phyloP scores from a whole-genome alignment of 257 asterid genomes.

The Verbascum thapsus region DNA sequence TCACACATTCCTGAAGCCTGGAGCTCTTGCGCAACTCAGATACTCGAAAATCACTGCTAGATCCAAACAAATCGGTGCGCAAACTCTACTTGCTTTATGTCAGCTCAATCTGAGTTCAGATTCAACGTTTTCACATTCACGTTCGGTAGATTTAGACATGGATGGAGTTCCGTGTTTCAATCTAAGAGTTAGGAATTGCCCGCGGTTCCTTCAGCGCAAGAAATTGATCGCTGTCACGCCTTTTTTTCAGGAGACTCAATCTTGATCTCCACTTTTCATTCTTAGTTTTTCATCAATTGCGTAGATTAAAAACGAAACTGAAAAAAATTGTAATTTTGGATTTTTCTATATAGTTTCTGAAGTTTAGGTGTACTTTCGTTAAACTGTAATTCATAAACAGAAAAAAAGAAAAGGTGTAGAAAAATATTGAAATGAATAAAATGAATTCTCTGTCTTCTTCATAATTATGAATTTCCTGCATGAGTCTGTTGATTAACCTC shows the following conservation, averaged over 20 bases:
- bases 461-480: background rate
- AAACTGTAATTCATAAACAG: conserved; percentile 16
- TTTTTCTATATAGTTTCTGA: background rate
- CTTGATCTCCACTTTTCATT: conserved; percentile 8
- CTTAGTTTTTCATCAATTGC: background rate
- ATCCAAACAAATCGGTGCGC: conserved; percentile 34
- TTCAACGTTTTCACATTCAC: conserved; percentile 4
- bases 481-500: too few relatives aligned
- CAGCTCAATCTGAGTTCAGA: conserved; percentile 32
- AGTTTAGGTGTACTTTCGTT: background rate
- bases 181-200: conserved; percentile 25
- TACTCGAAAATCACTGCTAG: conserved; percentile 50
- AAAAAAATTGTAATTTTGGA: background rate
- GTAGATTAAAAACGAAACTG: too few relatives aligned
- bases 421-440: conserved; percentile 12
- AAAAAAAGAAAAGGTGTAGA: conserved; percentile 18
- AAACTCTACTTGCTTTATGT: conserved; percentile 26
- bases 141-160: conserved; percentile 6
- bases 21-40: conserved; percentile 55
- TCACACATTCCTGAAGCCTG: conserved; percentile 51
- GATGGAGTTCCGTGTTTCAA: conserved; percentile 44
- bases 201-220: conserved; percentile 46
- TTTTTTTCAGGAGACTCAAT: conserved; percentile 24
- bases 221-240: conserved; percentile 40
- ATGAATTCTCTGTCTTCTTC: background rate